Base-by-base conservation (phyloP, 2,329 filamentous ascomycete genomes). In the Onygenales sp. region DNA sequence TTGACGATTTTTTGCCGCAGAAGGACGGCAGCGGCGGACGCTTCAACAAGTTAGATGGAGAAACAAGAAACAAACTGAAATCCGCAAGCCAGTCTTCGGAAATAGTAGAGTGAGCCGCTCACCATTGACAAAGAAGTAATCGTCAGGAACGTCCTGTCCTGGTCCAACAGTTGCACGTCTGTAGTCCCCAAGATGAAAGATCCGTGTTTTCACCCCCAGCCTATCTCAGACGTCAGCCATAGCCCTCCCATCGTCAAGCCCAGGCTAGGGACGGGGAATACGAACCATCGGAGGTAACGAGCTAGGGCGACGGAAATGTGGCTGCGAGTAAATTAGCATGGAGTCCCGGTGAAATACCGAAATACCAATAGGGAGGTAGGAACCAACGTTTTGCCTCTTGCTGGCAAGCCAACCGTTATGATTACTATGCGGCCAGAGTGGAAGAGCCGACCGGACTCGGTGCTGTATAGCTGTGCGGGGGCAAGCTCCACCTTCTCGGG, bases 361-460 rank as follows among this genome's bases (percentile, higher is more conserved):
- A 33, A 31, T 32, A 17, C 27, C 10, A n/a, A 11, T 13, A 7
- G 8, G 11, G 17, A 31, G 17, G 9, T 47, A 54, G 50, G 42
- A 49, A 75, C 85, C 69, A 72, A 89, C 80, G 93, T 98, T 74
- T 98, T 98, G 57, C 93, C 93, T 64, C 93, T 85, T 41, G 93
- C 93, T 43, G 93, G 93, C 33, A 96, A 81, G 27, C 93, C 93
- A 60, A 97, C 93, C 68, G 95, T 96, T 59, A 93, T 92, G 63
- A 98, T 97, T 47, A 92, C 92, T 67, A 98, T 98, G 54, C 92
- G 84, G 47, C 93, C 93, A 21, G 93, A 96, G 71, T 98, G 93
- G 69, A 98, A 98, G 33, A 98, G 83, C 43, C 93, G 84, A 48
- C 93, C 93, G 47, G 92, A 97, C 80, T 97, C 95, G 51, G 93